Evolutionary conservation across 371 early-diverging fungal genomes (phyloP).

Genomic region (Mortierella sp.): DNA sequence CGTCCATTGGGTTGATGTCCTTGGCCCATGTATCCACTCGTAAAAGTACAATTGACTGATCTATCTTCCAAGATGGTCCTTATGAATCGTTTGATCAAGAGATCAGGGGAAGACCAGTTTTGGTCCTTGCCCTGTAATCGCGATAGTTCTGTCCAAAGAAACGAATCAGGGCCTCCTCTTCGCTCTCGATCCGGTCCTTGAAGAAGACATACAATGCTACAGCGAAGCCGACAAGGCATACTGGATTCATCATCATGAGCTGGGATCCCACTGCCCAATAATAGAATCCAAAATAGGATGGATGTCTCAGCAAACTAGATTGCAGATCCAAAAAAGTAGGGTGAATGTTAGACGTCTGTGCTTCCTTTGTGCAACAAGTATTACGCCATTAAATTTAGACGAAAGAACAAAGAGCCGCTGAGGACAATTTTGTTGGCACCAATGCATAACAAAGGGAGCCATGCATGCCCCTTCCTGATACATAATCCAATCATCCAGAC

Average conservation of each 20-base stretch:
- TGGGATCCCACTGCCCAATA: slow-evolving; percentile 86
- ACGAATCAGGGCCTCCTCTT: slow-evolving; percentile 74
- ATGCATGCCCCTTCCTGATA: neutral
- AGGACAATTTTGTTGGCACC: no score
- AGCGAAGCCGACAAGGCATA: slow-evolving; percentile 72
- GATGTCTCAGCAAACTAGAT: slow-evolving; percentile 79
- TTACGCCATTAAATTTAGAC: no score
- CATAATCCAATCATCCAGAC: no score
- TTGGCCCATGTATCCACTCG: neutral
- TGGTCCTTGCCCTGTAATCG: slow-evolving; percentile 58
- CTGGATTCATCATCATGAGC: slow-evolving; percentile 76
- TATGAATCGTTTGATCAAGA: neutral
- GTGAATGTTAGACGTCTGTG: no score
- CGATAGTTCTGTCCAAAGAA: slow-evolving; percentile 85
- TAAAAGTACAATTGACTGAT: neutral
- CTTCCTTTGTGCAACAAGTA: no score
- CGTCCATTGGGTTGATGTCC: no score
- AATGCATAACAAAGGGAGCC: no score
- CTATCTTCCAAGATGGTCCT: neutral
- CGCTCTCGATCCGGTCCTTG: slow-evolving; percentile 76
- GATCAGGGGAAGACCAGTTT: slow-evolving; percentile 66
- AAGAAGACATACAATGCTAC: slow-evolving; percentile 78
- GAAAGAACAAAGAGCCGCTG: no score
- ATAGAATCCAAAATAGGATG: slow-evolving; percentile 92
- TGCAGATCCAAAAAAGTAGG: neutral